Base-by-base conservation (phyloP, 2,329 filamentous ascomycete species). In the Alternaria metachromatica region DNA sequence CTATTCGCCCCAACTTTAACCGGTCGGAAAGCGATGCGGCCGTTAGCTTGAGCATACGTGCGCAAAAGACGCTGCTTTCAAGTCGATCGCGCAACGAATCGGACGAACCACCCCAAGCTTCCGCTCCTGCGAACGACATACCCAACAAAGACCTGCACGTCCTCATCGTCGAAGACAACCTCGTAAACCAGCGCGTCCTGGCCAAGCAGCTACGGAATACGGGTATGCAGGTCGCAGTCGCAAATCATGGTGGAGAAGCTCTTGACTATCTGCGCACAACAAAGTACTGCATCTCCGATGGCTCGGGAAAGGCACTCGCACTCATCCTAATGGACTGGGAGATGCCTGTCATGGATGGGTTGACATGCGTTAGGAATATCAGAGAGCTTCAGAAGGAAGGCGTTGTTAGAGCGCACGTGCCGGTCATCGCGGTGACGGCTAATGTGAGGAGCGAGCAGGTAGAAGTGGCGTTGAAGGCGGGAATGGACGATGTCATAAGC, bases 401-500 rank as follows among this genome's bases (percentile, higher is more conserved):
- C 0, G 33, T 54, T 3, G 37, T 80, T 6, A 58, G n/a, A 18
- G 55, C 66, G 1, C 74, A 78, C 37, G 62, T 77, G 0, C 76
- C 76, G 0, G 68, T 78, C 12, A 76, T 79, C 20, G 76, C 72
- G 2, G 72, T 80, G 7, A 79, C 76, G n/a, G 78, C 76, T 5
- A 80, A 80, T 55, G 77, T 74, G 11, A 65, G 76, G 30, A 65
- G 64, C 12, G 71, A 78, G 60, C 78, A 80, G 62, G 72, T 79
- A 2, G 55, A 73, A 25, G 62, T 56, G 4, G 76, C 76, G 5
- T 59, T 76, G 46, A 66, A 73, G 41, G 75, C 73, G 0, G 77
- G 77, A 5, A 78, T 79, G 75, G 77, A 78, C 37, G 67, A 76
- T 78, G 88, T 94, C 43, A 90, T 95, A 37, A 90, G 90, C 5